phyloP scores from a whole-genome alignment of 257 asterid species.

The Solanum lycopersicoides region DNA sequence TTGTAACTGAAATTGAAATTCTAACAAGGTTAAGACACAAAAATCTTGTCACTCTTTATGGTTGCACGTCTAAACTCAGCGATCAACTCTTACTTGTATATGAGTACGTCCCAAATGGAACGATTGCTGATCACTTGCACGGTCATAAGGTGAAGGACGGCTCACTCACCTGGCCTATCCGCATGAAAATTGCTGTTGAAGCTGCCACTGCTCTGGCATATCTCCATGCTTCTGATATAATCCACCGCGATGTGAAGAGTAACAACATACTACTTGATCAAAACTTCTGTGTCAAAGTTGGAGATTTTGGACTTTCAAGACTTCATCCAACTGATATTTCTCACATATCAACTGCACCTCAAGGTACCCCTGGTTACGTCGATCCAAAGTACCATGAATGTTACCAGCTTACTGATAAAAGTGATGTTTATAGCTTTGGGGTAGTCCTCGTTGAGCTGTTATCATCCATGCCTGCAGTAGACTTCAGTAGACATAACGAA shows the following conservation, averaged over 20 bases:
- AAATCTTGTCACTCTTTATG: conserved; percentile 8
- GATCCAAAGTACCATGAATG: conserved; percentile 12
- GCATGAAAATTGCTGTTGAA: conserved; percentile 9
- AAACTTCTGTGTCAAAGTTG: conserved; percentile 7
- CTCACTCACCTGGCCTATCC: conserved; percentile 5
- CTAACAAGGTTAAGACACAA: conserved; percentile 6
- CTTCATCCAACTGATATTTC: neutral
- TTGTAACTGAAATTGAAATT: conserved; percentile 4
- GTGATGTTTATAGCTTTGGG: conserved; percentile 14
- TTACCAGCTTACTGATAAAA: conserved; percentile 10
- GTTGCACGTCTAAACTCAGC: conserved; percentile 6
- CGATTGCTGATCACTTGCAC: conserved; percentile 10
- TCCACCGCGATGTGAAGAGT: conserved; percentile 14
- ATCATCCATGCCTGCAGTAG: conserved; percentile 8
- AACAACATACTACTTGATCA: conserved; percentile 9
- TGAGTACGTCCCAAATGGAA: conserved; percentile 10
- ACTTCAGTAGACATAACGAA: neutral
- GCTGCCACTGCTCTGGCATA: conserved; percentile 6
- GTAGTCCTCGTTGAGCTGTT: conserved; percentile 10
- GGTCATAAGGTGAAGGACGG: neutral
- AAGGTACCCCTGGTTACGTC: conserved; percentile 9
- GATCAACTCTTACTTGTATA: neutral
- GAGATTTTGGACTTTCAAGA: conserved; percentile 11
- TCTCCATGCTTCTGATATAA: conserved; percentile 9
- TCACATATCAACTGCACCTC: conserved; percentile 13